A percentile compares a stretch with the other conserved stretches of the same genome.
phyloP scores from a whole-genome alignment of 2,329 filamentous ascomycete genomes.

The Teratosphaeria gauchensis region DNA sequence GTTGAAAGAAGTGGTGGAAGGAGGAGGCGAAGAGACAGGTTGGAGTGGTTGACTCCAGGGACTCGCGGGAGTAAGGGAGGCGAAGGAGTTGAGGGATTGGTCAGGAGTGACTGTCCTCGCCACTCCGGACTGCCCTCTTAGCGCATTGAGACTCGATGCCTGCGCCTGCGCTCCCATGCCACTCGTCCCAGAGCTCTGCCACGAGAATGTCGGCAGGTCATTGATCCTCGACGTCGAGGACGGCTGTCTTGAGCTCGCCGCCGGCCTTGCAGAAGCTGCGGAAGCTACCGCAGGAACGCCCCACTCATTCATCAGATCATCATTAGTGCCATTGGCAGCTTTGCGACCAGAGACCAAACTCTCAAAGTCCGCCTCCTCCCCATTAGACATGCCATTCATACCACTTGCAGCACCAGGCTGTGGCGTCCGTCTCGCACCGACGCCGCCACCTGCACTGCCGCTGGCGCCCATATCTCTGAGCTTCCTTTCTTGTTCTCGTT shows the following conservation, averaged over 20 bases:
- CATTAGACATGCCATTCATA: constrained; percentile 45
- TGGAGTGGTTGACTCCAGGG: constrained; percentile 31
- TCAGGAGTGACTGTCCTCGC: constrained; percentile 24
- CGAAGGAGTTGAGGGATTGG: constrained; percentile 23
- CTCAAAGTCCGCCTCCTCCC: constrained; percentile 72
- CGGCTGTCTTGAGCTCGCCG: constrained; percentile 7
- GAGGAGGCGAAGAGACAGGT: constrained; percentile 15
- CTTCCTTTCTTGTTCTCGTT: constrained; percentile 81
- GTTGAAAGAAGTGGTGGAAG: constrained; percentile 12
- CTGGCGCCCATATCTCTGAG: constrained; percentile 58
- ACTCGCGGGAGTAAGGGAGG: constrained; percentile 27
- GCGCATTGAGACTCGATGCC: constrained; percentile 5
- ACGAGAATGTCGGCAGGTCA: constrained; percentile 34
- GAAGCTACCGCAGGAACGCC: constrained; percentile 23
- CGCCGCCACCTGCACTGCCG: constrained; percentile 32
- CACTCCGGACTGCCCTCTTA: background rate
- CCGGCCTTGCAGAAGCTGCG: constrained; percentile 18
- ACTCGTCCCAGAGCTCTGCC: constrained; percentile 27
- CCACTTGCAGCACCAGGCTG: background rate
- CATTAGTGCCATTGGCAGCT: constrained; percentile 14
- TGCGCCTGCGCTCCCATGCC: constrained; percentile 2
- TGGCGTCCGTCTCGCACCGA: background rate
- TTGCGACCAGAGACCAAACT: constrained; percentile 72
- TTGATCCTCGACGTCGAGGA: constrained; percentile 6
- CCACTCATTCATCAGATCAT: constrained; percentile 37